These are phyloP conservation scores for Backusella westeae DNA, from an alignment of 192 early-diverging fungal genomes.

Conservation along the genomic window DNA sequence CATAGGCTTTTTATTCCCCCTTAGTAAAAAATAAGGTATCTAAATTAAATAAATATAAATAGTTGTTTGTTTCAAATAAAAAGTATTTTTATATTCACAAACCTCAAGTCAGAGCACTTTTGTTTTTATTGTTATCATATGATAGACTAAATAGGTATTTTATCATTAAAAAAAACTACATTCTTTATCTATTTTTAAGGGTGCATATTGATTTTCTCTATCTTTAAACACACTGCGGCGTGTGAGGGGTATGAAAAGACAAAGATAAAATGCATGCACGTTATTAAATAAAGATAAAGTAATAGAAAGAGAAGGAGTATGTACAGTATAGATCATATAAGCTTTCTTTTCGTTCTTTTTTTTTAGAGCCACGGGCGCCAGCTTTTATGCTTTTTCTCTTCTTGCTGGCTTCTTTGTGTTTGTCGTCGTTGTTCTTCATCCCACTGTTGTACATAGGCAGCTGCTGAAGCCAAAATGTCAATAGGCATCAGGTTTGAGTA, in stretches of 20 bases:
- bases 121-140: not conserved
- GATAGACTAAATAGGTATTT: not conserved
- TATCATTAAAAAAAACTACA: slow-evolving; percentile 1
- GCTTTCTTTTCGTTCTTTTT: not conserved
- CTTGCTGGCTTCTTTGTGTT: not conserved
- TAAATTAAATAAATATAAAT: not conserved
- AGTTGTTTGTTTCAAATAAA: not conserved
- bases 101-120: not conserved
- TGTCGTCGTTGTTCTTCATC: slow-evolving; percentile 23
- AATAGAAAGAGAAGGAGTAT: not conserved
- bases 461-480: slow-evolving; percentile 40
- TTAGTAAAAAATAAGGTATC: not conserved
- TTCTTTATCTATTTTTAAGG: slow-evolving; percentile 5
- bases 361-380: slow-evolving; percentile 19
- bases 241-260: not conserved
- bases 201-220: not conserved
- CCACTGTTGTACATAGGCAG: slow-evolving; percentile 37
- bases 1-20: too few species aligned
- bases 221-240: not conserved
- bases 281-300: not conserved
- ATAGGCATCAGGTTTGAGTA: slow-evolving; percentile 20
- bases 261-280: not conserved
- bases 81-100: not conserved
- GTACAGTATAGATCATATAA: not conserved
- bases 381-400: slow-evolving; percentile 6